A percentile compares a stretch with the other conserved stretches of the same genome.
phyloP scores from a whole-genome alignment of 2,329 filamentous ascomycete species.

The Penicillium sclerotiorum region DNA sequence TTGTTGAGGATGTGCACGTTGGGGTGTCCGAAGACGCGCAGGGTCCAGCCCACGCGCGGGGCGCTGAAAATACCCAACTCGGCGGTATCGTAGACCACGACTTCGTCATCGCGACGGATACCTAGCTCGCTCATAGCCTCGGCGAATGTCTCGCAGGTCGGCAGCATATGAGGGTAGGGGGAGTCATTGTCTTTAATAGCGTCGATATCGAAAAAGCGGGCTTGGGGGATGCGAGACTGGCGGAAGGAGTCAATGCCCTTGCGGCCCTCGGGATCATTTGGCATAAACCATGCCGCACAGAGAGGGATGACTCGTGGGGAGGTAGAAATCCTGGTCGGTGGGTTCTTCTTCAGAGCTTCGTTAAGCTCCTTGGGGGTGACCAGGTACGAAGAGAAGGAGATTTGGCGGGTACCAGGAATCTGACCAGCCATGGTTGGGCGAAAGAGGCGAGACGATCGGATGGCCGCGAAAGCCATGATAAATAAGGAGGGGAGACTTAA shows the following conservation, averaged over 20 bases:
- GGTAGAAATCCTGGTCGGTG: slow-evolving; percentile 75
- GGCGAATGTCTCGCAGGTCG: slow-evolving; percentile 76
- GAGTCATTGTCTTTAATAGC: slow-evolving; percentile 84
- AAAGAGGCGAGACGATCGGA: slow-evolving; percentile 34
- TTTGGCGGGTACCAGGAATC: slow-evolving; percentile 45
- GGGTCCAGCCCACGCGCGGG: slow-evolving; percentile 90
- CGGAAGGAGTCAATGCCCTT: slow-evolving; percentile 80
- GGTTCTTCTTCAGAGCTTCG: slow-evolving; percentile 79
- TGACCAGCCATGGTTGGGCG: slow-evolving; percentile 31
- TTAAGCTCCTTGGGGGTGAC: slow-evolving; percentile 82
- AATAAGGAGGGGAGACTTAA: slow-evolving; percentile 1
- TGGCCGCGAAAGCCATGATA: slow-evolving; percentile 39
- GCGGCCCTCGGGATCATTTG: slow-evolving; percentile 76
- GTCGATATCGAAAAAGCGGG: slow-evolving; percentile 96
- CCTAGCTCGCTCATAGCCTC: slow-evolving; percentile 86
- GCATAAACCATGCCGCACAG: slow-evolving; percentile 94
- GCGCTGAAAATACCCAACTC: slow-evolving; percentile 94
- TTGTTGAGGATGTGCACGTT: slow-evolving; percentile 93
- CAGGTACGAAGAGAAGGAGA: slow-evolving; percentile 75
- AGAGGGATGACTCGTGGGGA: slow-evolving; percentile 83
- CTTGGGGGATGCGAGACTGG: slow-evolving; percentile 79
- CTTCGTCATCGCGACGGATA: slow-evolving; percentile 80
- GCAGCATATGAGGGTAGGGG: slow-evolving; percentile 96
- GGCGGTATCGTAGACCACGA: slow-evolving; percentile 92
- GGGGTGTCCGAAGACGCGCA: slow-evolving; percentile 84